Evolutionary conservation across 331 rosid species (phyloP), one percentile per base, ranked within the genome.

Genomic region (Quercus tomentella): DNA sequence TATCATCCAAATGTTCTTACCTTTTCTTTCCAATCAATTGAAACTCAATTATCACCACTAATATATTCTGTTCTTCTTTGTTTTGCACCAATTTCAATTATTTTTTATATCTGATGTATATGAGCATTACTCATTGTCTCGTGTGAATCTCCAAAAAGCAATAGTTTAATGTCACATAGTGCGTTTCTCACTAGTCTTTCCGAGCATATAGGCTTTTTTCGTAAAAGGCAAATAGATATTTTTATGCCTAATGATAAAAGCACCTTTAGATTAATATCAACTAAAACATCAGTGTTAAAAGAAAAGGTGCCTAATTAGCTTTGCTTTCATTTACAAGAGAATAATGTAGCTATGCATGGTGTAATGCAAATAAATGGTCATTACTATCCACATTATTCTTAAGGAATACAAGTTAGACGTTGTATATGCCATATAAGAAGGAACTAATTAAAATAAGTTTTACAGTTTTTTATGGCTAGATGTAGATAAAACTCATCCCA

Each of bases 131-230:
- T 72, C 70, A 11, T 68, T 82, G 45, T 56, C 18, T 12, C 56
- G 70, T 22, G 75, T 61, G 72, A 77, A 41, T 54, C 77, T 70
- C 60, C 21, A 22, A 57, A 76, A 43, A 49, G 56, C 69, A 84
- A 80, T 74, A 49, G 57, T 63, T 72, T 30, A 63, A 56, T 77
- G 79, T 76, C 79, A 51, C 66, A 74, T 61, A n/a, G 37, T 85
- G 82, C 60, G 72, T 56, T 49, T 80, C 84, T 75, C 88, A 75
- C 70, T 79, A 6, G 63, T 81, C 75, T 30, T 82, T 86, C 78
- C 84, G 78, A 74, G 89, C 86, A 85, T 86, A 77, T 57, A 56
- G 84, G 76, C 84, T 82, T 82, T 82, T 33, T n/a, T 4, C 69
- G 76, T 26, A 78, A 81, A 76, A 73, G 73, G 21, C 0, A 21